These are phyloP conservation scores for Odonthalia washingtoniensis DNA, from an alignment of 31 red algal genomes.

Conservation along the genomic window DNA sequence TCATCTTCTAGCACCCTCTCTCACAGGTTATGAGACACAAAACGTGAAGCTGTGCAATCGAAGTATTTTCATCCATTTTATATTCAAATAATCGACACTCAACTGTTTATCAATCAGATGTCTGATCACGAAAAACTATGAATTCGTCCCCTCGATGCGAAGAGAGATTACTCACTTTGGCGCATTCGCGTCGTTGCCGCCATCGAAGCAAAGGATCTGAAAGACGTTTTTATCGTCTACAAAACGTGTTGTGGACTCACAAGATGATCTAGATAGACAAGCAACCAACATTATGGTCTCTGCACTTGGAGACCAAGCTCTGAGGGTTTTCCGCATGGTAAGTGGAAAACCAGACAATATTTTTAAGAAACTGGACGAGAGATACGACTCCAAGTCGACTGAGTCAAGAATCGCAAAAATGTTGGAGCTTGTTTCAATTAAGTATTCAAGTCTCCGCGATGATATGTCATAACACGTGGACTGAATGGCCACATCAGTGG, in stretches of 20 bases:
- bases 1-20: too few species aligned
- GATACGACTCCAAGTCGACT: constrained; percentile 3
- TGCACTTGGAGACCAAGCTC: constrained; percentile 6
- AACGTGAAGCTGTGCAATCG: too few species aligned
- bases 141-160: not conserved
- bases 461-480: not conserved
- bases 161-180: constrained; percentile 4
- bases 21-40: too few species aligned
- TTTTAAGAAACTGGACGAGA: not conserved
- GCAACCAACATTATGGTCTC: constrained; percentile 1
- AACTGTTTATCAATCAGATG: too few species aligned
- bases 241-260: too few species aligned
- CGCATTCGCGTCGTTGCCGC: not conserved
- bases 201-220: not conserved
- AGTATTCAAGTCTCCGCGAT: not conserved
- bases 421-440: constrained; percentile 20
- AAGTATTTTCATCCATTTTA: too few species aligned
- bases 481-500: not conserved
- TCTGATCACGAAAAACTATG: not conserved
- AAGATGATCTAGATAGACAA: not conserved
- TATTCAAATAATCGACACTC: too few species aligned
- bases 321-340: constrained; percentile 4
- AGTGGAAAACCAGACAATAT: constrained; percentile 22
- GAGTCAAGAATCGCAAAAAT: constrained; percentile 20
- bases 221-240: not conserved